Evolutionary conservation across 495 filamentous ascomycete species (phyloP).

Genomic region (Penicillium riverlandense): DNA sequence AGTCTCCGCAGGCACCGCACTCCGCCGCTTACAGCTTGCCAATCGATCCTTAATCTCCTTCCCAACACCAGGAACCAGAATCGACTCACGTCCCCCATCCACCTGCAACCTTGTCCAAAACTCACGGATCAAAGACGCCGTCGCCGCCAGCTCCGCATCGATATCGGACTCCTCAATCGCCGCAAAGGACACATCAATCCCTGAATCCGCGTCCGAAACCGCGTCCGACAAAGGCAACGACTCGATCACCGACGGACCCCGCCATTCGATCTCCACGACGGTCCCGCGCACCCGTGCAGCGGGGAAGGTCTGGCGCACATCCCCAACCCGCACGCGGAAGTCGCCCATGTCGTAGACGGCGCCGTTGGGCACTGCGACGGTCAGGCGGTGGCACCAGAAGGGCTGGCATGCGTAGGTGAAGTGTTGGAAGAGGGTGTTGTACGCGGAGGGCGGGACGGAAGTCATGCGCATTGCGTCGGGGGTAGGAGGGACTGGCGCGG

Average conservation of each 20-base stretch:
- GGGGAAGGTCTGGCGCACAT: slow-evolving; percentile 37
- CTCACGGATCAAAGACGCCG: slow-evolving; percentile 33
- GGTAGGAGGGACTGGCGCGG: neutral
- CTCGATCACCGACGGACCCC: slow-evolving; percentile 30
- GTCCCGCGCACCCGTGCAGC: slow-evolving; percentile 29
- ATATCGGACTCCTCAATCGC: slow-evolving; percentile 32
- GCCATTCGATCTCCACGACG: slow-evolving; percentile 40
- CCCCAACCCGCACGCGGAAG: slow-evolving; percentile 37
- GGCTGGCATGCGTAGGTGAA: slow-evolving; percentile 40
- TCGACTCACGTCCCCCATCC: slow-evolving; percentile 32
- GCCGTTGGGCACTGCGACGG: slow-evolving; percentile 30
- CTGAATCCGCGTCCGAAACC: slow-evolving; percentile 12
- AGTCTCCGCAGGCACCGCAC: neutral
- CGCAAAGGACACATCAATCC: slow-evolving; percentile 22
- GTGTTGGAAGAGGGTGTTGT: slow-evolving; percentile 31
- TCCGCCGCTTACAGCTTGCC: slow-evolving; percentile 8
- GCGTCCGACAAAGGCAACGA: slow-evolving; percentile 9
- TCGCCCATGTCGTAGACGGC: slow-evolving; percentile 39
- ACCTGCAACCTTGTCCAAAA: slow-evolving; percentile 33
- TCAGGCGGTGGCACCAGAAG: slow-evolving; percentile 38
- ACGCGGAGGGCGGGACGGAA: slow-evolving; percentile 27
- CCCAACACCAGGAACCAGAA: slow-evolving; percentile 35
- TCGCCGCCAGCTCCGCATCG: slow-evolving; percentile 34
- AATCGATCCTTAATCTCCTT: slow-evolving; percentile 31
- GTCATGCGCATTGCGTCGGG: slow-evolving; percentile 31